Evolutionary conservation across 148 eudicot species (phyloP).

Genomic region (Vaccinium darrowii): DNA sequence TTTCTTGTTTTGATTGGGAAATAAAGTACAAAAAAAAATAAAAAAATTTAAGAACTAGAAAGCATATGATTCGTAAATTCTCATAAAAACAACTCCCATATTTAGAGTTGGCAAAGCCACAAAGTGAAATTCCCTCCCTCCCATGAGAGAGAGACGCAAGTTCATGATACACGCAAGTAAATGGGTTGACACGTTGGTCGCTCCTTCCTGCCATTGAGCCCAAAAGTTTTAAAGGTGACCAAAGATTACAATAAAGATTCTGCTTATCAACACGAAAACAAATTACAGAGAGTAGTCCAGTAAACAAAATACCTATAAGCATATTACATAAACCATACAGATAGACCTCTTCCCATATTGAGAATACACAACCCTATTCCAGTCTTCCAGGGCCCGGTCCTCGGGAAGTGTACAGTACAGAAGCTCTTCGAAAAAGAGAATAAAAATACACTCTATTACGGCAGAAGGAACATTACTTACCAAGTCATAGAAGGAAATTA

Average conservation of each 20-base stretch:
- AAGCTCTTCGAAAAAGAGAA: background rate
- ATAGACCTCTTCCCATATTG: background rate
- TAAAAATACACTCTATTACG: background rate
- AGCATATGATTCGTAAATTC: too few species aligned
- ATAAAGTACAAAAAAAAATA: too few species aligned
- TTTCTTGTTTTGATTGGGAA: too few species aligned
- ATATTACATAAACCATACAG: background rate
- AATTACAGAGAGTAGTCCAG: background rate
- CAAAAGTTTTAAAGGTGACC: background rate
- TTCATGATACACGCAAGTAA: too few species aligned
- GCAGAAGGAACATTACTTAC: slow-evolving; percentile 1
- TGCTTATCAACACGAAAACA: background rate
- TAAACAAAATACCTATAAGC: background rate
- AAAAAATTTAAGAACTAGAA: too few species aligned
- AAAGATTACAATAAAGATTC: background rate
- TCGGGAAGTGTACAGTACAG: background rate
- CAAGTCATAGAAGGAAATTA: background rate
- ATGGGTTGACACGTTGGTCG: background rate
- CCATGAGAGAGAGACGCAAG: too few species aligned
- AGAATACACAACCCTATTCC: too few species aligned
- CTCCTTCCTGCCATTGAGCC: background rate
- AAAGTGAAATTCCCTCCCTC: too few species aligned
- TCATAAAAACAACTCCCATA: too few species aligned
- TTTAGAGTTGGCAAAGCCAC: too few species aligned
- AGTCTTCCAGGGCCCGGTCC: too few species aligned